phyloP scores from a whole-genome alignment of 495 filamentous ascomycete species.

The Thermochaetoides thermophila region DNA sequence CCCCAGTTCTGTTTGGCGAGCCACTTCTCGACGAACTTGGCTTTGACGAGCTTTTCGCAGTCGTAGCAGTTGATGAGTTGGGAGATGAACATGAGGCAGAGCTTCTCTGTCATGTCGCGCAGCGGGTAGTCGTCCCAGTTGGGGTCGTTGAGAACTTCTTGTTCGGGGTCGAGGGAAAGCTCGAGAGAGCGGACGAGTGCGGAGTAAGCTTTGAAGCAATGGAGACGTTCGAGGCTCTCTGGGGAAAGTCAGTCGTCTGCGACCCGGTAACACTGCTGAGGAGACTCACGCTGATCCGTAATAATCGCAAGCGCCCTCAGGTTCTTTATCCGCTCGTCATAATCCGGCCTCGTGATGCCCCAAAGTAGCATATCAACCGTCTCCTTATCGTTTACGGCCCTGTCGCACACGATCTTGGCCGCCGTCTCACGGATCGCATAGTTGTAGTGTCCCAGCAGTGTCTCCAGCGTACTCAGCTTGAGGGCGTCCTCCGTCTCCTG shows the following conservation, averaged over 20 bases:
- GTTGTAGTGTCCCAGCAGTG: slow-evolving; percentile 37
- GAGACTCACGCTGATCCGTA: slow-evolving; percentile 15
- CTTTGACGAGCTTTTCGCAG: slow-evolving; percentile 28
- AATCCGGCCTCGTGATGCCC: slow-evolving; percentile 35
- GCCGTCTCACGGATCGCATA: slow-evolving; percentile 37
- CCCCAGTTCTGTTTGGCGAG: slow-evolving; percentile 42
- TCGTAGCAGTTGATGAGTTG: slow-evolving; percentile 30
- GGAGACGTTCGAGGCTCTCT: slow-evolving; percentile 20
- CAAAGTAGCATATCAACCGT: slow-evolving; percentile 29
- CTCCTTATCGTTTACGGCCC: slow-evolving; percentile 31
- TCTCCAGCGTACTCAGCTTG: slow-evolving; percentile 31
- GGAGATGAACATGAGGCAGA: slow-evolving; percentile 32
- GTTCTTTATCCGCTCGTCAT: slow-evolving; percentile 34
- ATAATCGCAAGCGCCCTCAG: slow-evolving; percentile 30
- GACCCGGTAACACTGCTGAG: neutral
- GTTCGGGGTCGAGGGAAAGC: slow-evolving; percentile 33
- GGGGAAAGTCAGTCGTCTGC: neutral
- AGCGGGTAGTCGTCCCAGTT: slow-evolving; percentile 38
- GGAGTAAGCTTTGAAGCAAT: slow-evolving; percentile 30
- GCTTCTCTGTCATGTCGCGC: slow-evolving; percentile 37
- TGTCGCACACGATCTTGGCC: slow-evolving; percentile 36
- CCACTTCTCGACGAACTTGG: slow-evolving; percentile 41
- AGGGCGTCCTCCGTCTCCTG: slow-evolving; percentile 45
- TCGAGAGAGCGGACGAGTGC: slow-evolving; percentile 39
- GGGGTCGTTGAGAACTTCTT: slow-evolving; percentile 30